Base-by-base conservation (phyloP, 352 stramenopile species). In the Pythium apleroticum region DNA sequence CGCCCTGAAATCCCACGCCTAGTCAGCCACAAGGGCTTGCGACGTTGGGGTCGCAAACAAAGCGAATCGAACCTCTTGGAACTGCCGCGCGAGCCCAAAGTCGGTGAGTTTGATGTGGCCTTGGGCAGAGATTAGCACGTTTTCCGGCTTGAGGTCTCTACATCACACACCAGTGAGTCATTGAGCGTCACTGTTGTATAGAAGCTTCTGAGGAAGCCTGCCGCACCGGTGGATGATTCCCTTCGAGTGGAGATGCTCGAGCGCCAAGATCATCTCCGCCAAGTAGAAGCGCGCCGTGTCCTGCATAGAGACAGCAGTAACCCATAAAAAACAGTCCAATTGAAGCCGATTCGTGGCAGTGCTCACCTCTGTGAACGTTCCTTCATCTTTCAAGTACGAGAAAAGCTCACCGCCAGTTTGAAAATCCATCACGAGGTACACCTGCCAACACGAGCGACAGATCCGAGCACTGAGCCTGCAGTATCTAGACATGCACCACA, bases 141-240 rank as follows among this genome's bases (percentile, higher is more conserved):
- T 98, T 74, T 97, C 89, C 10, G 91, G 91, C 65, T 98, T 97
- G 27, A 98, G 65, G 56, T 97, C 91, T 4, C 83, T 91, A 50
- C 4, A 30, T 45, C 60, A 46, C 50, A n/a, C 24, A 49, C 20
- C 24, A 22, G 31, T 12, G 3, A n/a, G 43, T 25, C 25, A 52
- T 7, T 17, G 12, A 33, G 9, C n/a, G 28, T 11, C 33, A 39
- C 7, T 39, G 33, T n/a, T n/a, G n/a, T n/a, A n/a, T 15, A 39
- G 17, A 22, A 12, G 41, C n/a, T 6, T 48, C 39, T 17, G 19
- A 6, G 41, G 12, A 14, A 27, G 4, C 7, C 7, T 41, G 7
- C 62, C 71, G 7, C 55, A 93, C 81, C 87, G 85, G 65, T 96
- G 86, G 30, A 91, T 96, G 61, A 96, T 93, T 48, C 84, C 86